phyloP scores from a whole-genome alignment of 805 yeast species.

The Yarrowia yakushimensis region DNA sequence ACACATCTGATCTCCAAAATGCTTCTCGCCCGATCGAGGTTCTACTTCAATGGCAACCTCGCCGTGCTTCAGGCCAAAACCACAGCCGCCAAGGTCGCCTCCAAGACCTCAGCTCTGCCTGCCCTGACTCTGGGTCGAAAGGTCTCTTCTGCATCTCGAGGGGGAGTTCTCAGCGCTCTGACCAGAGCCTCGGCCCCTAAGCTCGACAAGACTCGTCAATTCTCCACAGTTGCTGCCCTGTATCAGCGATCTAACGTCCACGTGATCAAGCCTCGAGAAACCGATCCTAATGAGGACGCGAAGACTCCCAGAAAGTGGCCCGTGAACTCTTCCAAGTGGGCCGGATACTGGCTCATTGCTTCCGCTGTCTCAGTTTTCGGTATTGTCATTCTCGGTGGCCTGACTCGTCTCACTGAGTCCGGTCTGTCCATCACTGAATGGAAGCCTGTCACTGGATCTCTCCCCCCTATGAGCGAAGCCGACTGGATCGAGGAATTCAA shows the following conservation, averaged over 20 bases:
- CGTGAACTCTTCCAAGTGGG: constrained; percentile 49
- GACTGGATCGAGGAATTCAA: constrained; percentile 86
- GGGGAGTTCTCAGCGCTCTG: constrained; percentile 12
- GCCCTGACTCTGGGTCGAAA: constrained; percentile 14
- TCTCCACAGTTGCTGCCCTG: constrained; percentile 13
- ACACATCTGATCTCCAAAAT: not conserved
- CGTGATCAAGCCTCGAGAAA: constrained; percentile 21
- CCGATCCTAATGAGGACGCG: constrained; percentile 1
- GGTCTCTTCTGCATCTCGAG: constrained; percentile 4
- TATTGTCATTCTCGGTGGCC: constrained; percentile 93
- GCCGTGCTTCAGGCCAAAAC: constrained; percentile 22
- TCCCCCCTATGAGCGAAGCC: constrained; percentile 77
- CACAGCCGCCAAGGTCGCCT: constrained; percentile 5
- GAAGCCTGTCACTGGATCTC: constrained; percentile 94
- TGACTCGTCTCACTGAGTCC: constrained; percentile 91
- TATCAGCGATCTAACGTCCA: constrained; percentile 14
- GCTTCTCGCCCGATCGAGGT: constrained; percentile 24
- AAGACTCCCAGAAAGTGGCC: constrained; percentile 31
- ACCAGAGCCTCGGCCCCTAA: constrained; percentile 8
- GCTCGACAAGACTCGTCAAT: constrained; percentile 20
- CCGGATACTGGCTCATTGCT: constrained; percentile 86
- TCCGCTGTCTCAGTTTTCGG: constrained; percentile 89
- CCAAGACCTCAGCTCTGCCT: constrained; percentile 22
- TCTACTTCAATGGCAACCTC: constrained; percentile 24
- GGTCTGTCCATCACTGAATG: constrained; percentile 97